Base-by-base conservation (phyloP, 805 yeast genomes). In the Wickerhamiella parazyma region DNA sequence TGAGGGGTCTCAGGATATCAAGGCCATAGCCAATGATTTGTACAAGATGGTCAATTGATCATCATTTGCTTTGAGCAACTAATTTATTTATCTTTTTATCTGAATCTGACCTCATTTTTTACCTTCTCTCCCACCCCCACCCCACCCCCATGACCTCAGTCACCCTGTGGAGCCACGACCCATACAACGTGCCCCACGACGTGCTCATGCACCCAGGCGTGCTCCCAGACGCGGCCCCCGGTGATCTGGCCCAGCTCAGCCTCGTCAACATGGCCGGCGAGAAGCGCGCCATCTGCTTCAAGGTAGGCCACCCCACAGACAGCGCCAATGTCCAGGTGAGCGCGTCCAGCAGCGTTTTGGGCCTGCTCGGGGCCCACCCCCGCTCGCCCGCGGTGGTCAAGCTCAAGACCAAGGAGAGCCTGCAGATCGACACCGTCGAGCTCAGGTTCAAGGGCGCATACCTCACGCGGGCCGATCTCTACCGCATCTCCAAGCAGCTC, bases 401-500 rank as follows among this genome's bases (percentile, higher is more conserved):
- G 51, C 65, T 63, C 39, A 69, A 55, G 8, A 14, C 47, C 25
- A 63, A 60, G 16, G 65, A 66, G 35, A 59, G 63, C 0, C 78
- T 72, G n/a, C 80, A 75, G 48, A 80, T 87, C 1, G 95, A 91
- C 53, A 70, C 84, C 2, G 73, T 87, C 3, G 97, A 91, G 55
- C 62, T 91, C 4, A 76, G 76, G 56, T 72, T 85, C 42, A 83
- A 78, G 53, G 96, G 91, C 54, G 68, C 84, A 17, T 75, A 80
- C 50, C 63, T 91, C 12, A 75, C 94, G 3, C 66, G 98, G 51
- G 95, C 94, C 48, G 91, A 85, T 53, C 89, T 87, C 86, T 91
- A 97, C 95, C 68, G 72, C 20, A 63, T 89, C 11, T 75, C 94
- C 0, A 68, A 82, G 1, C 55, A 68, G 16, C 50, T 89, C 43